These are phyloP conservation scores for Hyaloscypha bicolor DNA, from an alignment of 495 filamentous ascomycete species.

Conservation along the genomic window DNA sequence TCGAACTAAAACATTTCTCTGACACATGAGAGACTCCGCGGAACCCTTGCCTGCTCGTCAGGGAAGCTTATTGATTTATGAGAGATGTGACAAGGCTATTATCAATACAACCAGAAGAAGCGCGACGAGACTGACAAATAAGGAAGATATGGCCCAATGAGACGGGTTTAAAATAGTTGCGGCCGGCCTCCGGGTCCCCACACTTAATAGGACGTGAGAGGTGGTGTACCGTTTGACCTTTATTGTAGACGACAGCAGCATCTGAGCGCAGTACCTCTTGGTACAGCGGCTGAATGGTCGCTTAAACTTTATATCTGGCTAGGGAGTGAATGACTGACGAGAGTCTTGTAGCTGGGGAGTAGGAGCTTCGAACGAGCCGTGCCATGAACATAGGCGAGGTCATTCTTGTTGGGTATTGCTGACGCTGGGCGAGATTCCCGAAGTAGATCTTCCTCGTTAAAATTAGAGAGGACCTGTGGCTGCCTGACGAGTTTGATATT, in stretches of 20 bases:
- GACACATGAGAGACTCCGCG: neutral
- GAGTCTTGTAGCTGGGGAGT: neutral
- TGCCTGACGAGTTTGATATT: neutral
- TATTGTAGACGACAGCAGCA: neutral
- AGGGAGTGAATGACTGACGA: neutral
- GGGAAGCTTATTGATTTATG: neutral
- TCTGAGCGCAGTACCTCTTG: neutral
- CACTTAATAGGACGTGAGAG: neutral
- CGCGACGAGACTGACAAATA: neutral
- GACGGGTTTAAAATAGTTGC: neutral
- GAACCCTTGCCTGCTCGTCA: neutral
- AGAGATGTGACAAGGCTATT: neutral
- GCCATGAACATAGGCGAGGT: neutral
- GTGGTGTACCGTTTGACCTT: neutral
- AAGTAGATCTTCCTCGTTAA: neutral
- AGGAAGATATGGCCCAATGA: neutral
- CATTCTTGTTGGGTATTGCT: neutral
- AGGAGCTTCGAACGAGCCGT: neutral
- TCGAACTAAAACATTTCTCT: neutral
- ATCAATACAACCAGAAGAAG: neutral
- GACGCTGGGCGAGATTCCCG: neutral
- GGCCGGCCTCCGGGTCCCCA: neutral
- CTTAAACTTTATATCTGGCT: neutral
- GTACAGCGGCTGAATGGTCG: slow-evolving; percentile 1
- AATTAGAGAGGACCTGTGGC: neutral